Evolutionary conservation across 2,329 filamentous ascomycete genomes (phyloP).

Genomic region (Thielaviopsis ethacetica): DNA sequence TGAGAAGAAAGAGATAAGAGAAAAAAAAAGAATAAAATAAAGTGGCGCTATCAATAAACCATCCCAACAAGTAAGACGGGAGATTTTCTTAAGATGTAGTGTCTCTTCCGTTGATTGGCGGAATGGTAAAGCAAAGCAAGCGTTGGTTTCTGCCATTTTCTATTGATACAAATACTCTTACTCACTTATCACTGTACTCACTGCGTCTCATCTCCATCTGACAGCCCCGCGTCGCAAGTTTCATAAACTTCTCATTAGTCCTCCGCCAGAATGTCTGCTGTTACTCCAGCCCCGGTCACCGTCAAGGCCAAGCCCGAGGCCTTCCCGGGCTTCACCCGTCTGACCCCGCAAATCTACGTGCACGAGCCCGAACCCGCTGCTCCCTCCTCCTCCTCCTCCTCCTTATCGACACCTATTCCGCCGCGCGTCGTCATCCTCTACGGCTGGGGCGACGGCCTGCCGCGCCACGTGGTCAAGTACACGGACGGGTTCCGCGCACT

Average conservation of each 20-base stretch:
- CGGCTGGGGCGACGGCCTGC: slow-evolving; percentile 39
- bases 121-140: not conserved
- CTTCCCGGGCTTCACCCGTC: slow-evolving; percentile 29
- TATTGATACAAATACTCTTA: not conserved
- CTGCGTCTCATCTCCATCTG: no score
- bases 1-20: no score
- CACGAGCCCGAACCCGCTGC: slow-evolving; percentile 19
- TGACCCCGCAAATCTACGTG: slow-evolving; percentile 31
- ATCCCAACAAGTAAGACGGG: not conserved
- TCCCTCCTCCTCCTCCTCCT: slow-evolving; percentile 2
- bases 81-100: not conserved
- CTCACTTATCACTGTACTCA: no score
- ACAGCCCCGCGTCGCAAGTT: no score
- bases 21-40: not conserved
- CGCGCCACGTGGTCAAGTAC: slow-evolving; percentile 40
- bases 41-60: not conserved
- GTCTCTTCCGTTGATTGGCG: not conserved
- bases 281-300: not conserved
- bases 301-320: slow-evolving; percentile 13
- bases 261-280: not conserved
- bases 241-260: not conserved
- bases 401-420: slow-evolving; percentile 15
- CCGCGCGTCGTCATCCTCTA: slow-evolving; percentile 35
- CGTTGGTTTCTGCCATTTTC: not conserved
- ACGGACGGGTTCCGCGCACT: slow-evolving; percentile 32